Evolutionary conservation across 768 basidiomycete genomes (phyloP).

Genomic region (Serendipita sp.): DNA sequence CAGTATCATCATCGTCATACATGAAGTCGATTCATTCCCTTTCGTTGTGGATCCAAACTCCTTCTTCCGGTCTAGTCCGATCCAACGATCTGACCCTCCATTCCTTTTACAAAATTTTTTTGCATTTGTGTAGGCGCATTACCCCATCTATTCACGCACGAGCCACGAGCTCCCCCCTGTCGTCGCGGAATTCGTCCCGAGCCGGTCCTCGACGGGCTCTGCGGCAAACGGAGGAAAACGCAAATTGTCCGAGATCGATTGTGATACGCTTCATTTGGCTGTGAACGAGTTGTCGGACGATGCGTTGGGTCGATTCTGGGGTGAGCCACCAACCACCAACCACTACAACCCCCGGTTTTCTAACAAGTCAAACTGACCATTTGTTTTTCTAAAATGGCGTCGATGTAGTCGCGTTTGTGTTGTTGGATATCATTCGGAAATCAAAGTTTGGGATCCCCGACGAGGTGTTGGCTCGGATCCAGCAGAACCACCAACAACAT

Average conservation of each 20-base stretch:
- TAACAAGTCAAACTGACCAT: neutral
- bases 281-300: neutral
- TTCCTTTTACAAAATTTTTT: neutral
- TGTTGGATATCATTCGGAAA: conserved; percentile 2
- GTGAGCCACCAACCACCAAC: neutral
- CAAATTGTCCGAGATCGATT: conserved; percentile 1
- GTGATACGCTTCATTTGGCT: neutral
- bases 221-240: neutral
- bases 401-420: neutral
- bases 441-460: neutral
- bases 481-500: too few species aligned
- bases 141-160: neutral
- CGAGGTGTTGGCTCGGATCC: neutral
- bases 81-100: neutral
- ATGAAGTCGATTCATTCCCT: too few species aligned
- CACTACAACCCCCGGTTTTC: too few species aligned
- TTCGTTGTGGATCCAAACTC: too few species aligned
- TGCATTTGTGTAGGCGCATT: neutral
- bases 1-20: too few species aligned
- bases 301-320: neutral
- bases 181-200: neutral
- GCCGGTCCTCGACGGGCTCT: neutral
- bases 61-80: too few species aligned
- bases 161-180: neutral
- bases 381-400: neutral